Evolutionary conservation across 78 protist species (phyloP), one percentile per base, ranked within the genome.

Genomic region (Isochrysis galbana): DNA sequence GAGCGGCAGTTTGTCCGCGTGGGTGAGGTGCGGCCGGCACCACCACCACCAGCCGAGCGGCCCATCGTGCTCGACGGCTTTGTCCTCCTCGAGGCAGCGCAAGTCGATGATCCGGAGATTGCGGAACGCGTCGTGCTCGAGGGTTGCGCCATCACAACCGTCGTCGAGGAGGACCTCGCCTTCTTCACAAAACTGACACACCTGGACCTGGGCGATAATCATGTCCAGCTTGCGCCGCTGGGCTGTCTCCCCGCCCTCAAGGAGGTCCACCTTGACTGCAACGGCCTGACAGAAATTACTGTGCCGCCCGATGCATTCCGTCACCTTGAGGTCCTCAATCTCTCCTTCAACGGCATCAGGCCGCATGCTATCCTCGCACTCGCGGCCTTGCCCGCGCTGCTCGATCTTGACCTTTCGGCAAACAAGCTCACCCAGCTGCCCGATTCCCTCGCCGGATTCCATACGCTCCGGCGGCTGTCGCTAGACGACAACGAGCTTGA

Each of bases 171-270:
- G 55, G 88, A 80, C 55, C 88, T 80, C 39, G 10, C 55, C 41
- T 80, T 44, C 88, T 80, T 80, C 88, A 2, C 42, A 2, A 44
- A 19, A 36, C 55, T 80, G 29, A 44, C 88, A 0, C 88, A 80
- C 38, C 88, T 80, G 2, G 88, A 80, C 88, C 48, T 80, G 4
- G 88, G 88, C 55, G 88, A 80, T 54, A 80, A 80, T 36, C 55
- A 19, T 0, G 47, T 80, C 41, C 36, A 80, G 88, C 88, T 80
- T 17, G 47, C 1, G 38, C 4, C 0, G 21, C 88, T 80, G 23
- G 54, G 55, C 29, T 23, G 0, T 22, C 19, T 80, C 55, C 88
- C 88, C 10, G 38, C 38, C 29, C 88, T 80, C n/a, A 5, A 44
- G 39, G 88, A 80, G 54, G 55, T 80, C 5, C 88, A 80, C 38